Percentiles rank a stretch among this genome's conserved stretches.
Evolutionary conservation across 1,284 basidiomycete genomes (phyloP).

Genomic region (Fomitopsis pinicola): DNA sequence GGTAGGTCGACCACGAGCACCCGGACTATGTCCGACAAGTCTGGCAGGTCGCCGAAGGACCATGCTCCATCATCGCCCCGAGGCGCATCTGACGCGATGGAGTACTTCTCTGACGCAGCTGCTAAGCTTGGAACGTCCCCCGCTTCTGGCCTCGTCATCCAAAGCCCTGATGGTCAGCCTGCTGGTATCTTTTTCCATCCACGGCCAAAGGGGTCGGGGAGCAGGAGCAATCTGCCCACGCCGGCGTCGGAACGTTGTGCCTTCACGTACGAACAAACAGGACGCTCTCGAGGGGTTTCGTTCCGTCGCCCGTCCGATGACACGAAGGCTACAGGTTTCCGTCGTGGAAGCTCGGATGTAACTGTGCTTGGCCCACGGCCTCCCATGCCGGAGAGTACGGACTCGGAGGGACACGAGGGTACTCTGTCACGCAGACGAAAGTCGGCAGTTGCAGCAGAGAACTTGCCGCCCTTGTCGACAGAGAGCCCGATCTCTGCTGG

Average conservation of each 20-base stretch:
- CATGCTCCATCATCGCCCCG: slow-evolving; percentile 64
- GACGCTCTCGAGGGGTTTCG: slow-evolving; percentile 12
- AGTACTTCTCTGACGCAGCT: slow-evolving; percentile 84
- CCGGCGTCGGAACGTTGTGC: slow-evolving; percentile 9
- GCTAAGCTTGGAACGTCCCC: slow-evolving; percentile 72
- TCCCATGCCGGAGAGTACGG: neutral
- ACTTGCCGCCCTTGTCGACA: neutral
- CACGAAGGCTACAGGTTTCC: slow-evolving; percentile 3
- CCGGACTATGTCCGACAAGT: slow-evolving; percentile 57
- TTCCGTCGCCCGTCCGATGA: slow-evolving; percentile 19
- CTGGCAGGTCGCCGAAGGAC: slow-evolving; percentile 50
- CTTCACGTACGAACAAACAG: neutral
- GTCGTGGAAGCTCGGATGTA: neutral
- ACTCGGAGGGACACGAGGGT: slow-evolving; percentile 2
- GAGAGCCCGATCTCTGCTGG: slow-evolving; percentile 5
- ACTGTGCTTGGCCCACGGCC: slow-evolving; percentile 12
- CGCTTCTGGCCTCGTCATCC: slow-evolving; percentile 86
- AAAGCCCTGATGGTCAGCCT: slow-evolving; percentile 89
- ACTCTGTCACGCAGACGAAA: slow-evolving; percentile 11
- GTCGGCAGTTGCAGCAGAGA: slow-evolving; percentile 4
- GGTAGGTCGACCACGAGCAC: slow-evolving; percentile 40
- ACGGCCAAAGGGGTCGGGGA: slow-evolving; percentile 33
- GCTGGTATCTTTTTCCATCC: slow-evolving; percentile 96
- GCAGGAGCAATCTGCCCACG: slow-evolving; percentile 27
- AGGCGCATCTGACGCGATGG: slow-evolving; percentile 71